Percentiles rank a stretch among this genome's conserved stretches.
Evolutionary conservation across 257 asterid genomes (phyloP).

Genomic region (Handroanthus guayacan): DNA sequence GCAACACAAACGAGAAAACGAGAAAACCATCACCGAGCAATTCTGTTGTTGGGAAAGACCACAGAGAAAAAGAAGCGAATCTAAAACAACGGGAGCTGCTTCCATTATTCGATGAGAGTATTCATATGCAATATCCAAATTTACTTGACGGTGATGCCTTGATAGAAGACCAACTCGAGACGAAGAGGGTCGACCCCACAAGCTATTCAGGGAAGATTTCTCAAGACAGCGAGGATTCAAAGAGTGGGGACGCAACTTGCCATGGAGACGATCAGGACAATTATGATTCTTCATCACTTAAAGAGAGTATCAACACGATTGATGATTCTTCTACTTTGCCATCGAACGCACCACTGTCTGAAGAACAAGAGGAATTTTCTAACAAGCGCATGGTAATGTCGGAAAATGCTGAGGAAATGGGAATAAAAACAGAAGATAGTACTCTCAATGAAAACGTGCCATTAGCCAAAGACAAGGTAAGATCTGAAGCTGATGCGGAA

Average conservation of each 20-base stretch:
- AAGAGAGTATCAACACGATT: conserved; percentile 46
- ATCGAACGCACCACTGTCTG: conserved; percentile 39
- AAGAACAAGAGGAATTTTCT: conserved; percentile 45
- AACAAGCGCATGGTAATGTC: background rate
- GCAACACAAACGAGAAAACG: conserved; percentile 55
- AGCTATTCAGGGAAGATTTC: conserved; percentile 73
- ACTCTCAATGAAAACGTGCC: conserved; percentile 34
- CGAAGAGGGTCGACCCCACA: conserved; percentile 83
- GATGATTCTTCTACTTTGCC: conserved; percentile 36
- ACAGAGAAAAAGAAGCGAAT: conserved; percentile 48
- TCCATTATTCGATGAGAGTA: conserved; percentile 63
- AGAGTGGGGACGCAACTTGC: conserved; percentile 59
- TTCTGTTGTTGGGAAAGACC: conserved; percentile 52
- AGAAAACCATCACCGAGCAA: conserved; percentile 59
- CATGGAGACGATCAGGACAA: conserved; percentile 51
- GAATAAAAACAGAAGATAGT: conserved; percentile 40
- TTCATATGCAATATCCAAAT: conserved; percentile 46
- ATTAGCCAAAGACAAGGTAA: conserved; percentile 33
- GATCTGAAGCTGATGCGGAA: conserved; percentile 47
- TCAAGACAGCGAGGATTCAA: conserved; percentile 74
- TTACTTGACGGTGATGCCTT: conserved; percentile 44
- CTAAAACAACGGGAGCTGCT: conserved; percentile 57
- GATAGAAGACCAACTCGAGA: conserved; percentile 59
- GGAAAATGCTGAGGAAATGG: conserved; percentile 30
- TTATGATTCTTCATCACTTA: conserved; percentile 49